Evolutionary conservation across 768 basidiomycete genomes (phyloP).

Genomic region (Mycena rosella): DNA sequence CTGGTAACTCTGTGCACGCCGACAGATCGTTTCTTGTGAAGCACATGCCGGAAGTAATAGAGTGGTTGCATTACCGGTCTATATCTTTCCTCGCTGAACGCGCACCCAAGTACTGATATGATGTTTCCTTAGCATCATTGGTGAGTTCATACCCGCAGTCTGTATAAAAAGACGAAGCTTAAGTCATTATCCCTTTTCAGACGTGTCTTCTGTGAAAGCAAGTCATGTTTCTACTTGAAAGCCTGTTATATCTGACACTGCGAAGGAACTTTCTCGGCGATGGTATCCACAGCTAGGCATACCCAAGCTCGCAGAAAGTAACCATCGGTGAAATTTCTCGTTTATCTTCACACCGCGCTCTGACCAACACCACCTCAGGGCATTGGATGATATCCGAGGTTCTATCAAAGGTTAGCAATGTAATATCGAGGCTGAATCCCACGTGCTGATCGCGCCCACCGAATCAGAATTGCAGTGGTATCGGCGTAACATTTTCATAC

Average conservation of each 20-base stretch:
- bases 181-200: conserved; percentile 50
- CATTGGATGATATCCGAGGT: conserved; percentile 83
- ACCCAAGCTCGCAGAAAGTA: conserved; percentile 53
- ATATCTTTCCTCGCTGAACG: conserved; percentile 18
- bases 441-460: not conserved
- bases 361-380: conserved; percentile 57
- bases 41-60: conserved; percentile 84
- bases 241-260: conserved; percentile 2
- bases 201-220: conserved; percentile 89
- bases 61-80: conserved; percentile 88
- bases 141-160: conserved; percentile 24
- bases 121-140: conserved; percentile 35
- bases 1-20: conserved; percentile 89
- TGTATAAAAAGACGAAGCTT: not conserved
- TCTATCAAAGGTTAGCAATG: conserved; percentile 74
- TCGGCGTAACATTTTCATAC: conserved; percentile 76
- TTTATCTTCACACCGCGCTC: not conserved
- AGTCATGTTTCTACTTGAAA: conserved; percentile 2
- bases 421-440: not conserved
- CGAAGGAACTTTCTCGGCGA: conserved; percentile 77
- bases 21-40: conserved; percentile 79
- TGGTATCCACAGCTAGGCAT: conserved; percentile 68
- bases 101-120: conserved; percentile 3
- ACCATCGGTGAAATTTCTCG: conserved; percentile 65
- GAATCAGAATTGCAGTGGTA: conserved; percentile 83